Percentiles rank a stretch among this genome's conserved stretches.
These are phyloP conservation scores for Lyophyllum semitale DNA, from an alignment of 768 basidiomycete genomes.

Conservation along the genomic window DNA sequence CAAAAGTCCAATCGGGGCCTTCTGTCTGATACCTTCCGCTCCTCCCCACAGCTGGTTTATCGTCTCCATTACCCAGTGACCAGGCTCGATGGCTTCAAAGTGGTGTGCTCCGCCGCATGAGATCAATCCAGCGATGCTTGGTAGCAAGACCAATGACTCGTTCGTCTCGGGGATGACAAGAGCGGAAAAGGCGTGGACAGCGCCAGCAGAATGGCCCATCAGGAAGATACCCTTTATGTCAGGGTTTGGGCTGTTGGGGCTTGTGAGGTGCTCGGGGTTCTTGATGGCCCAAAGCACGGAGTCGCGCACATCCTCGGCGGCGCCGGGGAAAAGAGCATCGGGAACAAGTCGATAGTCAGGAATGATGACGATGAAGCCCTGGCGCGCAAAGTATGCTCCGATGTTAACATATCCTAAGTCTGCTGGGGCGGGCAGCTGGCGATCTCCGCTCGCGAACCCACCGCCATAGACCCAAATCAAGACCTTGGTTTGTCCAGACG, in stretches of 20 bases:
- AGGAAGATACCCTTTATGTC: constrained; percentile 47
- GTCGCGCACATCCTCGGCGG: constrained; percentile 59
- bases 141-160: constrained; percentile 26
- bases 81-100: constrained; percentile 26
- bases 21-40: constrained; percentile 34
- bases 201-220: constrained; percentile 67
- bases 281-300: constrained; percentile 55
- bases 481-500: constrained; percentile 41
- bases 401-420: constrained; percentile 56
- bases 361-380: constrained; percentile 63
- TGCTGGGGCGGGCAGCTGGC: constrained; percentile 45
- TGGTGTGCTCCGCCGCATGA: constrained; percentile 49
- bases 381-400: constrained; percentile 61
- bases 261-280: constrained; percentile 32
- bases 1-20: constrained; percentile 44
- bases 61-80: constrained; percentile 25
- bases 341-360: constrained; percentile 71
- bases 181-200: constrained; percentile 47
- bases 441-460: constrained; percentile 54
- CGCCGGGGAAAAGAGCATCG: constrained; percentile 52
- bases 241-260: constrained; percentile 30
- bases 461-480: constrained; percentile 72
- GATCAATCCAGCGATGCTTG: constrained; percentile 45
- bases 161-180: constrained; percentile 39
- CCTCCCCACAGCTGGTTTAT: constrained; percentile 41